A percentile compares a stretch with the other conserved stretches of the same genome.
Conservation (phyloP, 192 early-diverging fungal species). For the Linnemannia zychae region DNA sequence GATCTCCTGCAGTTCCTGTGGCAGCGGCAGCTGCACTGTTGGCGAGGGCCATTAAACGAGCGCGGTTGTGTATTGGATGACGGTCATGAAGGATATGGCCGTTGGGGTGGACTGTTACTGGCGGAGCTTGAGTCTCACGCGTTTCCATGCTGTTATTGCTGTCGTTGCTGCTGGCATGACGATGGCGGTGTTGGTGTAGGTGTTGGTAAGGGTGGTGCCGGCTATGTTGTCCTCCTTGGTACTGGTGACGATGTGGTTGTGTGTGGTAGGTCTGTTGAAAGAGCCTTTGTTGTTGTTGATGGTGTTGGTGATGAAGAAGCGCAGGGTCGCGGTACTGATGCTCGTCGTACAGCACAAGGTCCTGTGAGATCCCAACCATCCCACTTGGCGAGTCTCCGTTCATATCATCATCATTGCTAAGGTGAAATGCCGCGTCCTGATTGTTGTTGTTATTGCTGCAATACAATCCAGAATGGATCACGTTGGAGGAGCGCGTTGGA, state of each 20-base stretch:
- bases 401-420: neutral
- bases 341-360: neutral
- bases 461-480: neutral
- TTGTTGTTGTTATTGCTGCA: neutral
- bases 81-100: conserved; percentile 47
- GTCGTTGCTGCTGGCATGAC: neutral
- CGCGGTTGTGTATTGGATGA: conserved; percentile 51
- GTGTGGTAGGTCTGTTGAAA: neutral
- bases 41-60: conserved; percentile 28
- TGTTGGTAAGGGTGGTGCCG: conserved; percentile 18
- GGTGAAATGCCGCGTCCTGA: neutral
- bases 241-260: conserved; percentile 5
- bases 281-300: neutral
- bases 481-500: neutral
- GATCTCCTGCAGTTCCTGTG: neutral
- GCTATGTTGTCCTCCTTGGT: neutral
- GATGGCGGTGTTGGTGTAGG: neutral
- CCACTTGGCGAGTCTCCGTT: neutral
- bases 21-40: neutral
- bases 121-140: neutral
- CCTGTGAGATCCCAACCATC: neutral
- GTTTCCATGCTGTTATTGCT: neutral
- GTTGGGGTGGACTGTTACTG: conserved; percentile 38
- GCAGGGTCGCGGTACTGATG: too few species aligned
- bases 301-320: neutral